Base-by-base conservation (phyloP, 2,329 filamentous ascomycete genomes). In the Akanthomyces muscarius region DNA sequence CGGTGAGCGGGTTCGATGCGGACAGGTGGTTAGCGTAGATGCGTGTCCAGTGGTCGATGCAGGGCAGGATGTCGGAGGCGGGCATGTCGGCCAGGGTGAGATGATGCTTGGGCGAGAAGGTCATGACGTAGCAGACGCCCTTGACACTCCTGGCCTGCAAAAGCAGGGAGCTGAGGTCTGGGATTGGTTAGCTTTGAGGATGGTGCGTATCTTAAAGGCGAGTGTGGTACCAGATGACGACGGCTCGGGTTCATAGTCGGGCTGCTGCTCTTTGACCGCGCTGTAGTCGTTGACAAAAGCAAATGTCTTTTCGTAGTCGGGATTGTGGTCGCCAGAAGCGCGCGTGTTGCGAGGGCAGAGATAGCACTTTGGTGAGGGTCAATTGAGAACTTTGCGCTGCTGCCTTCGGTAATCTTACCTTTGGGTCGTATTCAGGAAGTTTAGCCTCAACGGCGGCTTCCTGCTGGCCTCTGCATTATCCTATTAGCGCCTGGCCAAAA, bases 281-380 rank as follows among this genome's bases (percentile, higher is more conserved):
- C 92, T 96, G 77, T 95, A 99, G 75, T 99, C 95, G 71, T 99
- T 99, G 68, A 98, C 90, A 72, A 99, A 99, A 45, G 94, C 89
- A 73, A 96, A 98, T 0, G 92, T 96, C 71, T 86, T 86, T 59
- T 90, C 83, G 73, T 98, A 99, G 61, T 90, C 81, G 1, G 95
- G 94, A 71, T 99, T 99, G 65, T 76, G 74, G 71, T 95, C 92
- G 62, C 95, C 95, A 69, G 92, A 87, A 4, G 95, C 95, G 63
- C 95, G 89, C 68, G 89, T 83, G 74, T 99, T 99, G 44, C 92
- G 87, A 1, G 95, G 95, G 72, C 95, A 99, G 11, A 99, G 83
- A 75, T 98, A 99, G 77, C 95, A 99, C 83, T 94, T 70, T 33
- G 2, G 21, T n/a, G 2, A 5, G 14, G 5, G 59, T 72, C 61